Evolutionary conservation across 2,329 filamentous ascomycete genomes (phyloP), one percentile per base, ranked within the genome.

Genomic region (Ophiostoma angusticollis): DNA sequence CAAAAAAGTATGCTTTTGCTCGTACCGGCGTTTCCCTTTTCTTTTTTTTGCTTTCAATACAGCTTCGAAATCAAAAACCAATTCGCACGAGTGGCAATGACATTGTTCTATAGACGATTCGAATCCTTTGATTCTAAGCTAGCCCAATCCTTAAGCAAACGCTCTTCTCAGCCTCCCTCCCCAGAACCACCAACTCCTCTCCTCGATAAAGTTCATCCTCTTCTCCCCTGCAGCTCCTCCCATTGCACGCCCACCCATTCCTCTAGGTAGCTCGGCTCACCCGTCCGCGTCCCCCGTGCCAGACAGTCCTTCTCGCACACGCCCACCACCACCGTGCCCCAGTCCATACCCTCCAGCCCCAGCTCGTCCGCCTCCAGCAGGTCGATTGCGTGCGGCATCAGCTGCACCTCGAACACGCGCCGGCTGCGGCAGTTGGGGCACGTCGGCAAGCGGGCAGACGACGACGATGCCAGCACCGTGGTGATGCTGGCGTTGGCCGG

Each of bases 161-260:
- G n/a, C n/a, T n/a, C n/a, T n/a, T n/a, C n/a, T n/a, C 8, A 12
- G 27, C 16, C 11, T 5, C 29, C 29, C 6, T n/a, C 9, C 17
- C 21, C 19, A 48, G 45, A 6, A 13, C n/a, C n/a, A n/a, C n/a
- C n/a, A n/a, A n/a, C n/a, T n/a, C n/a, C n/a, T n/a, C n/a, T n/a
- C n/a, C n/a, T n/a, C n/a, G n/a, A n/a, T n/a, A n/a, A n/a, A n/a
- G n/a, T n/a, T n/a, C 17, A 39, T 52, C 62, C 65, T 23, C 55
- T 52, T 45, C 52, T 50, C 32, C 49, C 45, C 29, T 55, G 56
- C 45, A 76, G 52, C 59, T 95, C 87, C 61, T 98, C 91, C 91
- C 89, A 98, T 60, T 98, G 91, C 47, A 96, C 91, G 6, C 89
- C 91, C n/a, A 74, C 78, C 89, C 91, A 98, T 60, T 98, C 91